Evolutionary conservation across 1,284 basidiomycete species (phyloP).

Genomic region (Irpex lacteus): DNA sequence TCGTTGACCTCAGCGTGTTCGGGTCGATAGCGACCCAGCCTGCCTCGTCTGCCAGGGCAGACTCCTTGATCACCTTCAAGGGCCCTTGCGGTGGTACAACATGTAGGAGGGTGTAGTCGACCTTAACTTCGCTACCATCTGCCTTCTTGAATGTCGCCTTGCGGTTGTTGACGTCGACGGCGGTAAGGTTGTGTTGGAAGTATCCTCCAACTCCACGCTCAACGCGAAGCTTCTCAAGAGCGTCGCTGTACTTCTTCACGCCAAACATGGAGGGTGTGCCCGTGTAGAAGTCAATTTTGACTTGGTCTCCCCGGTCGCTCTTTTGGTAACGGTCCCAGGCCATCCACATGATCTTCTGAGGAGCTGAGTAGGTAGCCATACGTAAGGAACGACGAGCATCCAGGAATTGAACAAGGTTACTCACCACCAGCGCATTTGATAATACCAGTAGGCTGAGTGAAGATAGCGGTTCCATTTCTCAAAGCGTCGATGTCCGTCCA

Average conservation of each 20-base stretch:
- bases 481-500: constrained; percentile 81
- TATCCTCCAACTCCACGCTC: constrained; percentile 78
- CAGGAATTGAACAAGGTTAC: constrained; percentile 9
- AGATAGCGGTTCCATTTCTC: constrained; percentile 82
- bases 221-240: constrained; percentile 75
- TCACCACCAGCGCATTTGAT: constrained; percentile 94
- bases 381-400: background rate
- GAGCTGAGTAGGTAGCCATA: constrained; percentile 50
- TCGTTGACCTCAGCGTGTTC: constrained; percentile 80
- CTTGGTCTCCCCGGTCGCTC: constrained; percentile 55
- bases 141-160: constrained; percentile 83
- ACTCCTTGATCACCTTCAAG: constrained; percentile 77
- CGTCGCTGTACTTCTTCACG: constrained; percentile 89
- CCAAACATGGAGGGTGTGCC: constrained; percentile 94
- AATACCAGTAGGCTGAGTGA: constrained; percentile 94
- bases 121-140: constrained; percentile 61
- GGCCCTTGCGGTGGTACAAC: constrained; percentile 92
- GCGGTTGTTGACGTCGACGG: constrained; percentile 67
- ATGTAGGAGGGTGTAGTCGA: constrained; percentile 85
- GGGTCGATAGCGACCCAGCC: constrained; percentile 91
- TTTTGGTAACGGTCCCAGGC: constrained; percentile 75
- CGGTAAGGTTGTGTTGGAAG: constrained; percentile 84
- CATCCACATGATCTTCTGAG: constrained; percentile 96
- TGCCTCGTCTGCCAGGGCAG: constrained; percentile 74
- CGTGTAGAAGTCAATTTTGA: constrained; percentile 85